Base-by-base conservation (phyloP, 2,329 filamentous ascomycete species). In the Leptographium radiaticola region DNA sequence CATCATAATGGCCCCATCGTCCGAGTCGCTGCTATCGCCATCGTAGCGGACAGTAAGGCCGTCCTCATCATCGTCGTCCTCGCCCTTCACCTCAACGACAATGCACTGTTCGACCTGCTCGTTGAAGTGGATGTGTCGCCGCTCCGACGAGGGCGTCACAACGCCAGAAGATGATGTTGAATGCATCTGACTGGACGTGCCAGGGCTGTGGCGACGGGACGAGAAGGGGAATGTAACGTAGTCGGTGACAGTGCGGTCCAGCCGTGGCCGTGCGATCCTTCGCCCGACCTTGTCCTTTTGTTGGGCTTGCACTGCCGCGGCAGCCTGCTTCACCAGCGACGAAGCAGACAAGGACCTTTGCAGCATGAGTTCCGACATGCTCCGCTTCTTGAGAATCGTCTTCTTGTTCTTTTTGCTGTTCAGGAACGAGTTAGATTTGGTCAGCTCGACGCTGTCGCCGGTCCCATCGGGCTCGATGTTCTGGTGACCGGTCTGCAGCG, bases 21-120 rank as follows among this genome's bases (percentile, higher is more conserved):
- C 86, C 1, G 86, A 87, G 56, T 83, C 84, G 57, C 78, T 81
- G 58, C 43, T 45, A n/a, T 83, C 79, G 30, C 74, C 59, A 20
- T 52, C 67, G 55, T 70, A 74, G 15, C 16, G 36, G 5, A 56
- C 61, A 54, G 57, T 57, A 33, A 52, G 56, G 39, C 77, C 76
- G 5, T 75, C 69, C 30, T 81, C 77, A 13, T 88, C 82, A 12
- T 86, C 81, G 33, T 86, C 81, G 49, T 90, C 85, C 30, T 84
- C 84, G 59, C 87, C 82, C 70, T 94, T 94, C 61, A 82, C 77
- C 38, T 97, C 90, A 36, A 98, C 81, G 9, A 93, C 93, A 59
- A 96, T 96, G 66, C 90, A 96, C 66, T 97, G 91, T 66, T 90
- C 84, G 2, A 98, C 93, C 69, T 91, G 87, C 64, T 96, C 87